Conservation (phyloP, 1,284 basidiomycete genomes). For the Testicularia cyperi region DNA sequence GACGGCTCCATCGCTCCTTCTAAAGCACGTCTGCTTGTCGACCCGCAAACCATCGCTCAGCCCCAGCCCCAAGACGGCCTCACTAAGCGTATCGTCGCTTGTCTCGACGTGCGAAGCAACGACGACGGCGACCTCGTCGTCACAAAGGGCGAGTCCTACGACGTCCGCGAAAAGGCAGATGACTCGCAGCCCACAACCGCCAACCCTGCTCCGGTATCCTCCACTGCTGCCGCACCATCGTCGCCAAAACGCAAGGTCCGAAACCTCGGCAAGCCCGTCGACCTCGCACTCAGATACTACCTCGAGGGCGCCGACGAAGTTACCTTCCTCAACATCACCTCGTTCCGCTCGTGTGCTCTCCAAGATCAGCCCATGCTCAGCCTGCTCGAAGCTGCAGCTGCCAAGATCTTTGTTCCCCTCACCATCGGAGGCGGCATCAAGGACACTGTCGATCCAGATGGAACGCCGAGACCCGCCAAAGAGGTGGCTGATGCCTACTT, state of each 20-base stretch:
- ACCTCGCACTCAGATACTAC: slow-evolving; percentile 85
- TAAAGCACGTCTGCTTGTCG: slow-evolving; percentile 37
- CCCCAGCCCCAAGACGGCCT: slow-evolving; percentile 60
- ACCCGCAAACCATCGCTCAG: slow-evolving; percentile 31
- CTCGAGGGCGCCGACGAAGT: slow-evolving; percentile 90
- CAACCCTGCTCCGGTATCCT: too few relatives aligned
- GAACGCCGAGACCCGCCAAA: slow-evolving; percentile 78
- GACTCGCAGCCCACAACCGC: slow-evolving; percentile 51
- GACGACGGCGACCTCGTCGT: slow-evolving; percentile 96
- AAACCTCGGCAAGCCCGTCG: slow-evolving; percentile 96
- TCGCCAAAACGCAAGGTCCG: slow-evolving; percentile 71
- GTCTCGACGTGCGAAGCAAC: slow-evolving; percentile 95
- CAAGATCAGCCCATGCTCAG: slow-evolving; percentile 97
- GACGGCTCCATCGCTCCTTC: slow-evolving; percentile 40
- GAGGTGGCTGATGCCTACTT: slow-evolving; percentile 97
- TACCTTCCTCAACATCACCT: slow-evolving; percentile 98
- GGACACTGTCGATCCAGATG: slow-evolving; percentile 92
- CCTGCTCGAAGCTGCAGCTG: slow-evolving; percentile 85
- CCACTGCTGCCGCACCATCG: slow-evolving; percentile 1
- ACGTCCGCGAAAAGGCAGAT: slow-evolving; percentile 75
- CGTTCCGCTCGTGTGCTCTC: slow-evolving; percentile 92
- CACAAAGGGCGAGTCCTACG: slow-evolving; percentile 99
- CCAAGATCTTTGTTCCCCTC: slow-evolving; percentile 92
- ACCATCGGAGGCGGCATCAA: slow-evolving; percentile 99
- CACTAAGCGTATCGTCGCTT: slow-evolving; percentile 93